Conservation (phyloP, 768 basidiomycete genomes). For the Agaricus blazei region DNA sequence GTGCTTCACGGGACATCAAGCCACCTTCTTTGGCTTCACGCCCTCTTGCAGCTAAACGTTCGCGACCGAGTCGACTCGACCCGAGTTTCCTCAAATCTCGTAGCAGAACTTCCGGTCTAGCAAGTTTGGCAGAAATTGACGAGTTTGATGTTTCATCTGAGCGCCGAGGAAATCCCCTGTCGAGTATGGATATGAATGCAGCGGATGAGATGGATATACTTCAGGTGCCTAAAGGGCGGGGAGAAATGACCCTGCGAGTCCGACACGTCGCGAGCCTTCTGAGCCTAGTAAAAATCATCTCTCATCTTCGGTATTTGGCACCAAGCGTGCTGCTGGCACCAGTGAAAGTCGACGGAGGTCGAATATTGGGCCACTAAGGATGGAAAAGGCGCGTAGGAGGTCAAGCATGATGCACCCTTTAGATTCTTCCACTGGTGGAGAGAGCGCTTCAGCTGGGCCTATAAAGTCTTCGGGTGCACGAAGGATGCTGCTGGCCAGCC, state of each 20-base stretch:
- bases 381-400: constrained; percentile 66
- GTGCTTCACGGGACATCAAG: constrained; percentile 26
- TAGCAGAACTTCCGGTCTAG: constrained; percentile 36
- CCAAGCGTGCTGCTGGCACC: constrained; percentile 11
- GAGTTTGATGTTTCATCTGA: constrained; percentile 39
- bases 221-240: constrained; percentile 35
- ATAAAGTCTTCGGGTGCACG: constrained; percentile 19
- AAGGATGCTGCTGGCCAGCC: constrained; percentile 45
- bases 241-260: constrained; percentile 13
- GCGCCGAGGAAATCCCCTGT: constrained; percentile 39
- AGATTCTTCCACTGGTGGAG: constrained; percentile 35
- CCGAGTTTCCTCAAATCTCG: constrained; percentile 62
- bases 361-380: constrained; percentile 70
- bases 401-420: constrained; percentile 73
- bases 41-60: constrained; percentile 31
- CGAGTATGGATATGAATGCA: constrained; percentile 64
- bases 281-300: constrained; percentile 11
- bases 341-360: constrained; percentile 41
- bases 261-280: constrained; percentile 40
- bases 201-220: constrained; percentile 28
- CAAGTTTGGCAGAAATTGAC: constrained; percentile 70
- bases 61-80: constrained; percentile 65
- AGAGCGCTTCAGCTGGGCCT: constrained; percentile 19
- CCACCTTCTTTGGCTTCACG: constrained; percentile 19
- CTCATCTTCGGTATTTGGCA: constrained; percentile 17